Percentiles rank a stretch among this genome's conserved stretches.
These are phyloP conservation scores for Blastobotrys peoriensis DNA, from an alignment of 805 yeast genomes.

Conservation along the genomic window DNA sequence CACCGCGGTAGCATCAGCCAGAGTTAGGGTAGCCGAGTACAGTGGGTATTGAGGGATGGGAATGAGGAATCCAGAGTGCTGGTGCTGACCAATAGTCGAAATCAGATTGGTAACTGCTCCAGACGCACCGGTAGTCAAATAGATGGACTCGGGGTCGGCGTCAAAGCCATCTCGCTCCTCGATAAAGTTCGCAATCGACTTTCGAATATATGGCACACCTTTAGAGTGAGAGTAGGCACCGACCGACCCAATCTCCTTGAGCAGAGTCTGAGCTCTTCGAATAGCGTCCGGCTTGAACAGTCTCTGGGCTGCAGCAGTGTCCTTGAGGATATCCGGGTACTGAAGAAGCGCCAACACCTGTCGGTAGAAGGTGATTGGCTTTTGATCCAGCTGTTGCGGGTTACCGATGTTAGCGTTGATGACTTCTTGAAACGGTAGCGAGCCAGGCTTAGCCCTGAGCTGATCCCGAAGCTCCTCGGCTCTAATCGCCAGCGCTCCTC, in stretches of 20 bases:
- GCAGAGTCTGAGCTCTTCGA: constrained; percentile 57
- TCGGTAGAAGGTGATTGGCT: constrained; percentile 91
- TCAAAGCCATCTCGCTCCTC: constrained; percentile 67
- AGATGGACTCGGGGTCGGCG: constrained; percentile 66
- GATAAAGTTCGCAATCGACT: constrained; percentile 78
- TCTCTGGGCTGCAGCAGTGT: constrained; percentile 29
- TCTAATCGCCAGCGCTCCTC: constrained; percentile 89
- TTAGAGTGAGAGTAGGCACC: constrained; percentile 96
- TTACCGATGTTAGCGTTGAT: constrained; percentile 94
- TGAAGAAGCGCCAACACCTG: constrained; percentile 83
- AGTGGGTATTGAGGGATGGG: constrained; percentile 99
- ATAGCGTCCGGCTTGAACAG: constrained; percentile 61
- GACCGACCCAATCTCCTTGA: constrained; percentile 65
- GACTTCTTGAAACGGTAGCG: constrained; percentile 70
- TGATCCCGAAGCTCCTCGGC: constrained; percentile 75
- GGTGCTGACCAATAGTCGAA: constrained; percentile 61
- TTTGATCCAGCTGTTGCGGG: constrained; percentile 94
- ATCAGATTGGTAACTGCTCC: constrained; percentile 81
- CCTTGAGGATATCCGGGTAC: constrained; percentile 61
- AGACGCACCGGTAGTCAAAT: constrained; percentile 91
- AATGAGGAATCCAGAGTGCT: constrained; percentile 61
- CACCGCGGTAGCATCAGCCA: constrained; percentile 74
- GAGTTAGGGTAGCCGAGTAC: constrained; percentile 88
- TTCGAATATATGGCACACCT: constrained; percentile 68
- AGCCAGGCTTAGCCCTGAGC: constrained; percentile 48